Base-by-base conservation (phyloP, 1,284 basidiomycete species). In the Pterulicium gracile region DNA sequence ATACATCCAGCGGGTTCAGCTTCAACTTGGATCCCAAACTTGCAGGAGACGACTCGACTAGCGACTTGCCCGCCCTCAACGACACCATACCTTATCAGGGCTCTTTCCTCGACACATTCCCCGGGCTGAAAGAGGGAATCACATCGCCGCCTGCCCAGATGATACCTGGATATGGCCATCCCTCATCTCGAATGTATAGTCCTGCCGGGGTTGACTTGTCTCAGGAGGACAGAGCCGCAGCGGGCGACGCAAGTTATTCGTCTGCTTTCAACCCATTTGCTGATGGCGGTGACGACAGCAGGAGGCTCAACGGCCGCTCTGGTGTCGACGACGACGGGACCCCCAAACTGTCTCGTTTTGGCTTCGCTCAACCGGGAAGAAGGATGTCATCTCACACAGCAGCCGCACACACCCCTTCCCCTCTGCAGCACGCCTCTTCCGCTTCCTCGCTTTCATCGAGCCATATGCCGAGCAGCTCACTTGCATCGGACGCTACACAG, bases 241-340 rank as follows among this genome's bases (percentile, higher is more conserved):
- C 66, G 5, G 64, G 64, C 44, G 65, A 65, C 20, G 69, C 75
- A 3, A 69, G 68, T 51, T 88, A 88, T 55, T 67, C 76, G 4
- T 85, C 85, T 1, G 77, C 81, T 1, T 87, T 89, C 60, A 81
- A 89, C 61, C 86, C 86, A 0, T 89, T 89, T 54, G 76, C 75
- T 14, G 79, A 84, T 47, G 59, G 67, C 3, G 61, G 52, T n/a
- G 70, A 73, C 13, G 77, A 81, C 19, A 56, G 47, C 23, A 51
- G 47, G 47, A 54, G 57, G 20, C 56, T 62, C 14, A 47, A 57
- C 14, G 57, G 59, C 17, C 66, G 61, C 45, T 60, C 65, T 32
- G 62, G 65, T 2, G 53, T 75, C 12, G 84, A 86, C 44, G 83
- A 87, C 47, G 83, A 86, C 47, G 54, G 62, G 3, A 61, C 63